A percentile compares a stretch with the other conserved stretches of the same genome.
Conservation (phyloP, 345 rosid genomes). For the Hibiscus syriacus region DNA sequence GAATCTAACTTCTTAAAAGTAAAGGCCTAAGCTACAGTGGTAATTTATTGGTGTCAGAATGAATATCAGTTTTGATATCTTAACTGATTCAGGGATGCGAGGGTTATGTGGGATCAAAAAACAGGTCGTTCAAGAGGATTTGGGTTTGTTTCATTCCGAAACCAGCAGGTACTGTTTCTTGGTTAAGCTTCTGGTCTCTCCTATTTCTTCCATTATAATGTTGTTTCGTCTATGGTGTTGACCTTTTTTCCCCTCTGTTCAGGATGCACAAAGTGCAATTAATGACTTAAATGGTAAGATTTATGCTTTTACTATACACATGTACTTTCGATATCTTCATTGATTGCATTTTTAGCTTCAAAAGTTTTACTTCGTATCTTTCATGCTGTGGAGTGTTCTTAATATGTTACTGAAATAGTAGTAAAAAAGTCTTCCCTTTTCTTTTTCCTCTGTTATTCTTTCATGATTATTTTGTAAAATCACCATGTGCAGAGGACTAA, state of each 20-base stretch:
- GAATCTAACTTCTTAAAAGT: not conserved
- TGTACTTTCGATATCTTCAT: not conserved
- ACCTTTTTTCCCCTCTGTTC: slow-evolving; percentile 15
- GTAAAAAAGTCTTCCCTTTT: not conserved
- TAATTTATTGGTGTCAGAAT: not conserved
- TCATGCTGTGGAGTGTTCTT: too few species aligned
- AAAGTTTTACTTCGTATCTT: not conserved
- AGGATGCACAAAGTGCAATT: slow-evolving; percentile 97
- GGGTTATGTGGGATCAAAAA: slow-evolving; percentile 99
- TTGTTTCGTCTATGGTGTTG: slow-evolving; percentile 6
- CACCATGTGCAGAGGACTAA: too few species aligned
- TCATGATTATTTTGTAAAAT: not conserved
- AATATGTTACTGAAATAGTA: not conserved
- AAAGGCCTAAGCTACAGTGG: not conserved
- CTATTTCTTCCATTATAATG: not conserved
- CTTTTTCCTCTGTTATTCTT: not conserved
- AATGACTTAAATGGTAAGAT: slow-evolving; percentile 84
- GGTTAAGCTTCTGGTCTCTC: not conserved
- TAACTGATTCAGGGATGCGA: slow-evolving; percentile 54
- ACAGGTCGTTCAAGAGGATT: slow-evolving; percentile 98
- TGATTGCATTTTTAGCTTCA: not conserved
- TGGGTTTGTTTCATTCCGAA: slow-evolving; percentile 96
- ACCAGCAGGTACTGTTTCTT: slow-evolving; percentile 54
- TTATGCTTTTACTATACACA: not conserved
- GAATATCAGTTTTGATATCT: not conserved